A percentile compares a stretch with the other conserved stretches of the same genome.
Evolutionary conservation across 768 basidiomycete species (phyloP).

Genomic region (Tricholoma sp.): DNA sequence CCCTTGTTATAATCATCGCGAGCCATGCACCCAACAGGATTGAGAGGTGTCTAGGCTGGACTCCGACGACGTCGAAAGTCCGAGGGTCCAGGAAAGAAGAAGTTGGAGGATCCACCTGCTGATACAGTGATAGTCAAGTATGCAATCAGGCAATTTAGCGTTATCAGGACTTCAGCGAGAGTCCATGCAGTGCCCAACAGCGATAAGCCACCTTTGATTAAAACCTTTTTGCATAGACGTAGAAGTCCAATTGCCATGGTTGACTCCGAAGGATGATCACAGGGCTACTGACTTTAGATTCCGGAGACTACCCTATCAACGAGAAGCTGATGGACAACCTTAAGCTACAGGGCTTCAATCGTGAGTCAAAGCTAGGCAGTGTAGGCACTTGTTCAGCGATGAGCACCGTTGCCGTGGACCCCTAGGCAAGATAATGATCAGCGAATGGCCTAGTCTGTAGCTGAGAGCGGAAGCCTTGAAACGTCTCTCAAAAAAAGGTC

Average conservation of each 20-base stretch:
- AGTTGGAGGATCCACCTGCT: neutral
- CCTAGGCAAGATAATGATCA: too few species aligned
- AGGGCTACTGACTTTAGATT: too few species aligned
- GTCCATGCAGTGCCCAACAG: neutral
- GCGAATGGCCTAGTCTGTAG: too few species aligned
- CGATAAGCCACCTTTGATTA: neutral
- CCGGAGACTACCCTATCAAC: neutral
- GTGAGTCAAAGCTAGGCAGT: too few species aligned
- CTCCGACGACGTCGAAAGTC: neutral
- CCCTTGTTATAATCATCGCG: neutral
- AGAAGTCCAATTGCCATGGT: neutral
- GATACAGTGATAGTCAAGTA: neutral
- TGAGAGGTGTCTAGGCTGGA: neutral
- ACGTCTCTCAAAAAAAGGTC: too few species aligned
- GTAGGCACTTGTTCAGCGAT: too few species aligned
- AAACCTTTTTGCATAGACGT: too few species aligned
- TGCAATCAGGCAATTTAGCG: neutral
- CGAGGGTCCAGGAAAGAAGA: neutral
- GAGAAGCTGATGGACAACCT: neutral
- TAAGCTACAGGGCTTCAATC: neutral
- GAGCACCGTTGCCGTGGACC: too few species aligned
- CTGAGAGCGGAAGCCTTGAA: too few species aligned
- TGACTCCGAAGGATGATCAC: neutral
- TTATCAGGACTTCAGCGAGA: neutral
- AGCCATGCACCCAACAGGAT: neutral